A percentile compares a stretch with the other conserved stretches of the same genome.
Evolutionary conservation across 371 early-diverging fungal species (phyloP).

Genomic region (Batrachochytrium dendrobatidis): DNA sequence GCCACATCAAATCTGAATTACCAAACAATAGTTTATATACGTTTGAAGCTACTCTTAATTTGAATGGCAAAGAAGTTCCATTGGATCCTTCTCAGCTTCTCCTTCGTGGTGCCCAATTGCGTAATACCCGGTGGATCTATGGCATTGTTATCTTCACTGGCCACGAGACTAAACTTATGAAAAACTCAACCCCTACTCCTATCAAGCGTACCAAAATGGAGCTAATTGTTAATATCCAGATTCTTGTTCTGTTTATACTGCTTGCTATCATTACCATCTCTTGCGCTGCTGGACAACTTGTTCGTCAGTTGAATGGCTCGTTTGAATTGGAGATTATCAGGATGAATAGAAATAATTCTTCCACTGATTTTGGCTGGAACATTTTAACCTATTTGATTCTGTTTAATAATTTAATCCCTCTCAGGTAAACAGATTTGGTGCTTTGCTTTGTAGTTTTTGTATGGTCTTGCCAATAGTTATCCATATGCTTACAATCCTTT

Average conservation of each 20-base stretch:
- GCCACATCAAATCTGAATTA: constrained; percentile 39
- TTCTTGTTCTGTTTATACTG: constrained; percentile 80
- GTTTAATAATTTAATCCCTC: constrained; percentile 71
- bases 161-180: constrained; percentile 71
- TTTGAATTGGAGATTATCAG: constrained; percentile 8
- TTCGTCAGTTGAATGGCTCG: constrained; percentile 11
- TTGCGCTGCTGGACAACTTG: constrained; percentile 48
- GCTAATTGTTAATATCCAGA: constrained; percentile 88
- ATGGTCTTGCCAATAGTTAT: constrained; percentile 21
- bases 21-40: constrained; percentile 47
- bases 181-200: constrained; percentile 63
- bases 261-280: constrained; percentile 72
- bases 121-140: constrained; percentile 68
- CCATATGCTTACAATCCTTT: constrained; percentile 39
- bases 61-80: constrained; percentile 36
- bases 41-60: constrained; percentile 36
- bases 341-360: background rate
- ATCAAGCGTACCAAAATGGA: constrained; percentile 59
- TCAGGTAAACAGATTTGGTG: constrained; percentile 7
- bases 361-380: constrained; percentile 26
- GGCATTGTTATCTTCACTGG: constrained; percentile 77
- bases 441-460: background rate
- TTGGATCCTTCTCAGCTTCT: constrained; percentile 45
- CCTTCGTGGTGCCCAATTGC: constrained; percentile 63
- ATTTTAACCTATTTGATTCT: constrained; percentile 66